phyloP scores from a whole-genome alignment of 441 rosid species.

The Populus hybrid region DNA sequence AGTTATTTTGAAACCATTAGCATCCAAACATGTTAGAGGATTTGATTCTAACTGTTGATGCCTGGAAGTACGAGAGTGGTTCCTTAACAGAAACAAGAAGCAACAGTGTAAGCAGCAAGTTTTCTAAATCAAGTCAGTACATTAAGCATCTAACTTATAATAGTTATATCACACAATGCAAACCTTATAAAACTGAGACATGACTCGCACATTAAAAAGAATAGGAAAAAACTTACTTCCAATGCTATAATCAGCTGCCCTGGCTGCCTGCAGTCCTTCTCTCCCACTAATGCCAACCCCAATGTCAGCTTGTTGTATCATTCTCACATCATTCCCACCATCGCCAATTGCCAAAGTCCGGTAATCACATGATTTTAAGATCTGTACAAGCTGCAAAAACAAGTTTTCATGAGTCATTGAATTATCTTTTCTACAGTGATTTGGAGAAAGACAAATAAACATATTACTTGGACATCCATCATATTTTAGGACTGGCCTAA shows the following conservation, averaged over 20 bases:
- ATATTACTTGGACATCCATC: not conserved
- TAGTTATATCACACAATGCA: not conserved
- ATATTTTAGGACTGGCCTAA: not conserved
- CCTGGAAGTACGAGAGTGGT: not conserved
- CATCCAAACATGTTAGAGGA: not conserved
- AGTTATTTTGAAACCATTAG: not conserved
- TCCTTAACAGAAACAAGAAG: not conserved
- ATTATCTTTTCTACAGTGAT: not conserved
- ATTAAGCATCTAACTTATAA: not conserved
- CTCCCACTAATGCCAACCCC: conserved; percentile 67
- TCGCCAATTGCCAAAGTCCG: conserved; percentile 97
- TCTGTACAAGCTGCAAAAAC: conserved; percentile 79
- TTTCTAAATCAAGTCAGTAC: not conserved
- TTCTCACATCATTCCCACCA: conserved; percentile 99
- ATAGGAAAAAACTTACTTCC: conserved; percentile 58
- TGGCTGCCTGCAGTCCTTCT: conserved; percentile 99
- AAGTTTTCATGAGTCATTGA: not conserved
- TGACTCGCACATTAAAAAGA: not conserved
- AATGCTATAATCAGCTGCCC: conserved; percentile 99
- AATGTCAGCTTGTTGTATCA: conserved; percentile 75
- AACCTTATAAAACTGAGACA: not conserved
- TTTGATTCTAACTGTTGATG: not conserved
- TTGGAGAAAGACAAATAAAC: not conserved
- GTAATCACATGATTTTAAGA: conserved; percentile 91
- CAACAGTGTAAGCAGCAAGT: not conserved